Evolutionary conservation across 345 rosid species (phyloP).

Genomic region (Syzygium jambos): DNA sequence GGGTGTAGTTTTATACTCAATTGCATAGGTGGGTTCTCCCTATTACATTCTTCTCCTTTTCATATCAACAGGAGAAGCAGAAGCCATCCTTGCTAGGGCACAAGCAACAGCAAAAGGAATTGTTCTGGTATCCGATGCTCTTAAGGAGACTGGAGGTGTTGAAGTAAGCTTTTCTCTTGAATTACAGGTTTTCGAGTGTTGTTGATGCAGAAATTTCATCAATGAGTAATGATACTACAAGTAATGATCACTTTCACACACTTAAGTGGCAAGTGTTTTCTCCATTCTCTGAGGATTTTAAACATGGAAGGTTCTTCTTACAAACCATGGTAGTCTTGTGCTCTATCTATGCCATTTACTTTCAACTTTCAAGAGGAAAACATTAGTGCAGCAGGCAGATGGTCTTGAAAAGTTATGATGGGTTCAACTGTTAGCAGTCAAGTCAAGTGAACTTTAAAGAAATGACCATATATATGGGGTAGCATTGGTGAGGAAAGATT

Average conservation of each 20-base stretch:
- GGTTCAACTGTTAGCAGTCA: background rate
- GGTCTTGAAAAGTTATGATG: background rate
- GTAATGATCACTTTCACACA: background rate
- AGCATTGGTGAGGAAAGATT: background rate
- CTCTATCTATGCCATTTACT: background rate
- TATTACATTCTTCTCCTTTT: background rate
- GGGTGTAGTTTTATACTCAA: background rate
- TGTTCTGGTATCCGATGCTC: constrained; percentile 53
- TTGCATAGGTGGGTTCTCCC: background rate
- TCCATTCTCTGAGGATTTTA: background rate
- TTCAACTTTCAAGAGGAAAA: background rate
- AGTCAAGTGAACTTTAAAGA: background rate
- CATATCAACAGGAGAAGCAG: constrained; percentile 71
- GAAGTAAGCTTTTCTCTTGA: constrained; percentile 46
- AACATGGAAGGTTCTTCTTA: background rate
- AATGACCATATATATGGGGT: background rate
- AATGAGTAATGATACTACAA: background rate
- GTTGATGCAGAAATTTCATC: background rate
- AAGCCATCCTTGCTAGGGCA: constrained; percentile 82
- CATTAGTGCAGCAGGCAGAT: background rate
- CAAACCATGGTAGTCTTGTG: background rate
- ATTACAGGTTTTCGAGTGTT: background rate
- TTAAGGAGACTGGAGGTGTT: constrained; percentile 69
- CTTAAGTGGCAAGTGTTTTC: background rate
- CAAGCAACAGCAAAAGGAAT: constrained; percentile 77